Percentiles rank a stretch among this genome's conserved stretches.
Conservation (phyloP, 805 yeast genomes). For the Metschnikowia kofuensis region DNA sequence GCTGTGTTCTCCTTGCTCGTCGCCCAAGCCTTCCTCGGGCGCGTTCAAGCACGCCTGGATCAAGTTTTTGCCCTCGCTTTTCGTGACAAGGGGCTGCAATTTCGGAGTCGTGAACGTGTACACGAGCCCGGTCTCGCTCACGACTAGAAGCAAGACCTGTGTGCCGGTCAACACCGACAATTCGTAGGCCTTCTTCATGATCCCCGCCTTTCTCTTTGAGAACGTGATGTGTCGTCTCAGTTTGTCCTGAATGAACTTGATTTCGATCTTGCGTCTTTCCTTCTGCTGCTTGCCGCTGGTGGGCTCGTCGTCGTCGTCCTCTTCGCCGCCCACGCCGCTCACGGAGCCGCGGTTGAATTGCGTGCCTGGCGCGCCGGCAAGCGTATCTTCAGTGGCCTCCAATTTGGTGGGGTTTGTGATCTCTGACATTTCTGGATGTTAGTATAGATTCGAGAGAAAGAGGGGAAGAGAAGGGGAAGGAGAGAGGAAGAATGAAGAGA, state of each 20-base stretch:
- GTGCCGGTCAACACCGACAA: constrained; percentile 95
- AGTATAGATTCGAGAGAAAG: constrained; percentile 1
- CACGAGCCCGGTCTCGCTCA: constrained; percentile 97
- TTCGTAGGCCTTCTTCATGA: constrained; percentile 99
- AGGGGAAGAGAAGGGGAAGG: too few species aligned
- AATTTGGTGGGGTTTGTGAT: constrained; percentile 37
- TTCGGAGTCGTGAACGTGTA: constrained; percentile 99
- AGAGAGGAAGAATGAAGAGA: too few species aligned
- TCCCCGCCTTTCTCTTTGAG: constrained; percentile 97
- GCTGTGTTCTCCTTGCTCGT: constrained; percentile 55
- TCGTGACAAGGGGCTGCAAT: constrained; percentile 95
- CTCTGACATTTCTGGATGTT: constrained; percentile 33
- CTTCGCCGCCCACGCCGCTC: constrained; percentile 34
- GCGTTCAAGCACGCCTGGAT: constrained; percentile 97
- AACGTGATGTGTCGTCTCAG: constrained; percentile 97
- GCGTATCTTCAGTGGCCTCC: constrained; percentile 28
- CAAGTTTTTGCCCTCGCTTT: constrained; percentile 94
- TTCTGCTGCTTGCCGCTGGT: constrained; percentile 48
- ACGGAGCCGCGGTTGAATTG: constrained; percentile 22
- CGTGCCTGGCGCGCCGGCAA: constrained; percentile 22
- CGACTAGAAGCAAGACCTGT: constrained; percentile 90
- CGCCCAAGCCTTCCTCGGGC: constrained; percentile 78
- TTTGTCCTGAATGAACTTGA: constrained; percentile 95
- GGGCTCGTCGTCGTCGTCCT: constrained; percentile 51
- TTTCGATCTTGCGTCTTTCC: constrained; percentile 86